Conservation (phyloP, 208 protist genomes). For the Acanthamoeba rhysodes region DNA sequence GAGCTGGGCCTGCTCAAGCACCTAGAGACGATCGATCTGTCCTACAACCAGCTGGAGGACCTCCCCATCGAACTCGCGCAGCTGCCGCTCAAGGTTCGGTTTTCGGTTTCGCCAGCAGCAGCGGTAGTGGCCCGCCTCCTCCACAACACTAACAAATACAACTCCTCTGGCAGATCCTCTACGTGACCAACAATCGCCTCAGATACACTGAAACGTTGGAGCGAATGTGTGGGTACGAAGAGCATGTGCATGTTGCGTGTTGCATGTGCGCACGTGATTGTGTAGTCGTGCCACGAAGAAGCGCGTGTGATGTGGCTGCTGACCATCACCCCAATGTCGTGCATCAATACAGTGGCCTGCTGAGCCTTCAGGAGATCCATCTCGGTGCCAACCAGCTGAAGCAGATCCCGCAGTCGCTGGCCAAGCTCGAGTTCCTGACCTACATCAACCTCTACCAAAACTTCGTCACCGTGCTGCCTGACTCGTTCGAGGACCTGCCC, state of each 20-base stretch:
- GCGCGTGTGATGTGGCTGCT: not conserved
- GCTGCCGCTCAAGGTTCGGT: constrained; percentile 44
- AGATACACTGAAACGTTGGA: constrained; percentile 16
- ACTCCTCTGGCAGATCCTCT: constrained; percentile 10
- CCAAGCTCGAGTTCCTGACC: constrained; percentile 23
- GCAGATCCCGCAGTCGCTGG: constrained; percentile 57
- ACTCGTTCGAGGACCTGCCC: constrained; percentile 38
- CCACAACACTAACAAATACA: not conserved
- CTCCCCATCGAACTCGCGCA: constrained; percentile 42
- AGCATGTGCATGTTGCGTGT: not conserved
- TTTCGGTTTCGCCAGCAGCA: no score
- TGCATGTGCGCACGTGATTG: not conserved
- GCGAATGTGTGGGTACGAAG: not conserved
- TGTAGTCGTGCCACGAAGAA: no score
- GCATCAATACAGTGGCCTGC: not conserved
- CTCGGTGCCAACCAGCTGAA: constrained; percentile 56
- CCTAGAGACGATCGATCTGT: constrained; percentile 63
- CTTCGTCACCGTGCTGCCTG: constrained; percentile 8
- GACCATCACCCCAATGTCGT: not conserved
- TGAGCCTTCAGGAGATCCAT: constrained; percentile 47
- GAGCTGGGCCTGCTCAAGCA: constrained; percentile 9
- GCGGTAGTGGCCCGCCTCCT: not conserved
- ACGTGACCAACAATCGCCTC: constrained; percentile 48
- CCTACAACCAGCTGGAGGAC: constrained; percentile 66
- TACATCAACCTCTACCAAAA: constrained; percentile 72